Evolutionary conservation across 805 yeast genomes (phyloP).

Genomic region (Nakazawaea molendinolei): DNA sequence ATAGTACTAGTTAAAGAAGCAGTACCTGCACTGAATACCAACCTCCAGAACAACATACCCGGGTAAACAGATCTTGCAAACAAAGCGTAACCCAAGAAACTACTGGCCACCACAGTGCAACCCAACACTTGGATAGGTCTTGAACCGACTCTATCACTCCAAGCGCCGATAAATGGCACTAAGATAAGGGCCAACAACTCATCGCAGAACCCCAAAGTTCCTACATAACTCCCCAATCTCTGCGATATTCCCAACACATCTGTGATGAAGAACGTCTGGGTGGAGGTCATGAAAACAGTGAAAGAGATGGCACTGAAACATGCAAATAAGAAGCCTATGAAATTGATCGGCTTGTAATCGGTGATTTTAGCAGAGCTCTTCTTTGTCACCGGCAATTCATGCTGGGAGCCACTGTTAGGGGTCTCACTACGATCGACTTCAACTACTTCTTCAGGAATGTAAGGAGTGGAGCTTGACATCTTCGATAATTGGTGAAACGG

Average conservation of each 20-base stretch:
- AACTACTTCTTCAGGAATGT: conserved; percentile 5
- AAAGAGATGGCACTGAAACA: conserved; percentile 18
- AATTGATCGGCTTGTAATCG: conserved; percentile 19
- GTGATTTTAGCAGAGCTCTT: conserved; percentile 11
- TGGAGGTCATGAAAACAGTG: conserved; percentile 24
- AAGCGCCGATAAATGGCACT: conserved; percentile 59
- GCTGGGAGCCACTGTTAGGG: too few species aligned
- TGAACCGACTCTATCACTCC: conserved; percentile 58
- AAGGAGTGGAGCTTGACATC: conserved; percentile 8
- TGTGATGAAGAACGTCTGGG: conserved; percentile 26
- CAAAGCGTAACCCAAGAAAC: conserved; percentile 43
- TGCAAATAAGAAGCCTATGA: conserved; percentile 19
- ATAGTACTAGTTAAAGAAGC: conserved; percentile 37
- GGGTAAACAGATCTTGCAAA: conserved; percentile 39
- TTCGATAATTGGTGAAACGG: too few species aligned
- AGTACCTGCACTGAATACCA: conserved; percentile 58
- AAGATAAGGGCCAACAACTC: conserved; percentile 46
- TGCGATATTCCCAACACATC: conserved; percentile 23
- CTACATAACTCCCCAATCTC: conserved; percentile 37
- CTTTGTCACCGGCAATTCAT: too few species aligned
- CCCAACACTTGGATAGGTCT: conserved; percentile 44
- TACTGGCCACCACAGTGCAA: conserved; percentile 37
- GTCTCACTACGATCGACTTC: too few species aligned
- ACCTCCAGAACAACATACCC: conserved; percentile 41
- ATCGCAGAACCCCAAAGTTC: conserved; percentile 48